Evolutionary conservation across 2,329 filamentous ascomycete species (phyloP).

Genomic region (Cordyceps militaris): DNA sequence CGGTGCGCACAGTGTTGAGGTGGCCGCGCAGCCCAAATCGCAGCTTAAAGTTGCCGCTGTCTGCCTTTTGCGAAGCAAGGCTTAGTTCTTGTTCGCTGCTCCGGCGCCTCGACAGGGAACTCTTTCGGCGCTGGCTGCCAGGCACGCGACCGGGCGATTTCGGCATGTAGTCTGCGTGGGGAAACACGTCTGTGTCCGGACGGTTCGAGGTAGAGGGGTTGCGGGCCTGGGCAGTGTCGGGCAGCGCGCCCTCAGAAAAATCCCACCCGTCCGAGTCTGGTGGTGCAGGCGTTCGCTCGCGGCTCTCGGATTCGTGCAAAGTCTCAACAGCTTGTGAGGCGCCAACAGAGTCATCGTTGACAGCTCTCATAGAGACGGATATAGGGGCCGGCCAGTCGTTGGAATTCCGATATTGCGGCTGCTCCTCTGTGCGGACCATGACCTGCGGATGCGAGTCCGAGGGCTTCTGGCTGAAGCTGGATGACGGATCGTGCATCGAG

Average conservation of each 20-base stretch:
- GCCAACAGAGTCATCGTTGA: conserved; percentile 28
- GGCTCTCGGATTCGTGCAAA: conserved; percentile 33
- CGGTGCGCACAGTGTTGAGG: conserved; percentile 84
- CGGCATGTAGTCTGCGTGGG: conserved; percentile 68
- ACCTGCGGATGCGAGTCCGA: conserved; percentile 39
- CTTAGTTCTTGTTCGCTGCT: conserved; percentile 61
- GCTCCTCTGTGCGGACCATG: conserved; percentile 47
- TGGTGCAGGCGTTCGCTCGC: conserved; percentile 38
- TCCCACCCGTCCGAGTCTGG: conserved; percentile 76
- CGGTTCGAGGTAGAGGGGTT: conserved; percentile 49
- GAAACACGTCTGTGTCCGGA: conserved; percentile 84
- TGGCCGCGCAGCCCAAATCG: conserved; percentile 88
- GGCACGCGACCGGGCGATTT: conserved; percentile 71
- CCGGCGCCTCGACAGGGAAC: conserved; percentile 65
- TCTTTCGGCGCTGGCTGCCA: conserved; percentile 69
- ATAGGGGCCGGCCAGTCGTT: conserved; percentile 30
- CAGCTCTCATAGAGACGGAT: conserved; percentile 27
- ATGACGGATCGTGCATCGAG: conserved; percentile 36
- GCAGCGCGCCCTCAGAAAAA: conserved; percentile 72
- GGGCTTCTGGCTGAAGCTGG: conserved; percentile 27
- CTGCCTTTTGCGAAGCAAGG: conserved; percentile 49
- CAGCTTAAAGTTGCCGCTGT: conserved; percentile 79
- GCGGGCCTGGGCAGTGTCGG: conserved; percentile 45
- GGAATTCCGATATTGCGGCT: conserved; percentile 33
- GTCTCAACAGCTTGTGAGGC: conserved; percentile 35